Conservation (phyloP, 1,139 yeast species). For the Hyphopichia wangnamkhiaoensis region DNA sequence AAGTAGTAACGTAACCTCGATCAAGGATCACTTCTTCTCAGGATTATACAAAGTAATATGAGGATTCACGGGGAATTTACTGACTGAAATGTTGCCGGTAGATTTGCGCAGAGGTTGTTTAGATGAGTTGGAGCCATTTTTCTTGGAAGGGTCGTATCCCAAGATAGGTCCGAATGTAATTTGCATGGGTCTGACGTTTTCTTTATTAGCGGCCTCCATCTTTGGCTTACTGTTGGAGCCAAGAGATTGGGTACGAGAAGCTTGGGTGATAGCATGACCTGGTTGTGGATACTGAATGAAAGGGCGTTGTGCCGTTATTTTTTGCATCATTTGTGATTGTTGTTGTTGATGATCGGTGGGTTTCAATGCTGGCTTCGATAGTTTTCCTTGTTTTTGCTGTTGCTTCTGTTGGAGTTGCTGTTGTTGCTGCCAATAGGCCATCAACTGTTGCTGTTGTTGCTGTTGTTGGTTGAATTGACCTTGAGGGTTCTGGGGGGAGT, state of each 20-base stretch:
- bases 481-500: no score
- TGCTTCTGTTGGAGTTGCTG: constrained; percentile 12
- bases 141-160: constrained; percentile 43
- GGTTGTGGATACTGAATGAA: constrained; percentile 6
- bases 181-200: constrained; percentile 23
- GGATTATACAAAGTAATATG: constrained; percentile 40
- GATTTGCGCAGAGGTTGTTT: no score
- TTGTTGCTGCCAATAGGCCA: constrained; percentile 2
- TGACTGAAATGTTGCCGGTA: no score
- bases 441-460: constrained; percentile 10
- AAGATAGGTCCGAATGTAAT: constrained; percentile 45
- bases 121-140: no score
- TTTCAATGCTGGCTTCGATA: background rate
- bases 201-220: constrained; percentile 15
- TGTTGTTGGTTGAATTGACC: constrained; percentile 11
- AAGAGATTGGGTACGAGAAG: constrained; percentile 8
- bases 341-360: constrained; percentile 12
- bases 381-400: constrained; percentile 6
- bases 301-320: constrained; percentile 4
- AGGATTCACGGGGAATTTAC: no score
- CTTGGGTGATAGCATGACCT: constrained; percentile 3
- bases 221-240: constrained; percentile 1
- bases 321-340: constrained; percentile 12
- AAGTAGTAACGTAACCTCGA: no score
- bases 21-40: constrained; percentile 28